Evolutionary conservation across 371 early-diverging fungal species (phyloP).

Genomic region (Apophysomyces elegans): DNA sequence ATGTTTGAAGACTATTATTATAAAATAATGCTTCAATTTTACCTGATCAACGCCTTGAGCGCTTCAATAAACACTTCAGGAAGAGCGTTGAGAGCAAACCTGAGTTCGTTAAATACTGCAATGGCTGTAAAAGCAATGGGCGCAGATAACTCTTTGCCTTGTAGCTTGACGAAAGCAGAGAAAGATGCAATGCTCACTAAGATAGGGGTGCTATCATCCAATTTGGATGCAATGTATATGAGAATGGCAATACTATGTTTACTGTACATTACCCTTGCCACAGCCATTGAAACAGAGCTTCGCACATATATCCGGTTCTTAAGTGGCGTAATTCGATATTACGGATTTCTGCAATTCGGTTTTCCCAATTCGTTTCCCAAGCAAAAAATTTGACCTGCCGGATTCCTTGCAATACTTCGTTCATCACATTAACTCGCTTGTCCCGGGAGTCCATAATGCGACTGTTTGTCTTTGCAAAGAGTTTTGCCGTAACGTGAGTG

Average conservation of each 20-base stretch:
- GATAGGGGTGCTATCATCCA: conserved; percentile 51
- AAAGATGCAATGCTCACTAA: conserved; percentile 61
- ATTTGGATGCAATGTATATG: background rate
- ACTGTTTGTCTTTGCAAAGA: conserved; percentile 55
- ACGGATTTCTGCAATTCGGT: conserved; percentile 51
- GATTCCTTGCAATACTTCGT: conserved; percentile 66
- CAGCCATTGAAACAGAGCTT: conserved; percentile 31
- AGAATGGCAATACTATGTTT: background rate
- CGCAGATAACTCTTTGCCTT: conserved; percentile 62
- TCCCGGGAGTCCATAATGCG: conserved; percentile 58
- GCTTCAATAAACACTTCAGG: conserved; percentile 58
- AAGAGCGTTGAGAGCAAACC: conserved; percentile 59
- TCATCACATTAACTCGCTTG: conserved; percentile 57
- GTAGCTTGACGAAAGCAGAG: conserved; percentile 59
- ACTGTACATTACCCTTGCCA: conserved; percentile 42
- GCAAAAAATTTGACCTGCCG: conserved; percentile 78
- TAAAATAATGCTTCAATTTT: background rate
- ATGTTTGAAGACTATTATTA: background rate
- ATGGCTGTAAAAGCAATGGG: conserved; percentile 68
- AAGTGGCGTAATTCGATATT: conserved; percentile 55
- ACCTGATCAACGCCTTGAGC: conserved; percentile 46
- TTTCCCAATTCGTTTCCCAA: conserved; percentile 55
- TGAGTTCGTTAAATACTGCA: conserved; percentile 58
- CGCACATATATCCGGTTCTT: conserved; percentile 35
- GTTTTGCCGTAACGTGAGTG: conserved; percentile 57